phyloP scores from a whole-genome alignment of 2,329 filamentous ascomycete genomes.

The Stagonosporopsis vannaccii region DNA sequence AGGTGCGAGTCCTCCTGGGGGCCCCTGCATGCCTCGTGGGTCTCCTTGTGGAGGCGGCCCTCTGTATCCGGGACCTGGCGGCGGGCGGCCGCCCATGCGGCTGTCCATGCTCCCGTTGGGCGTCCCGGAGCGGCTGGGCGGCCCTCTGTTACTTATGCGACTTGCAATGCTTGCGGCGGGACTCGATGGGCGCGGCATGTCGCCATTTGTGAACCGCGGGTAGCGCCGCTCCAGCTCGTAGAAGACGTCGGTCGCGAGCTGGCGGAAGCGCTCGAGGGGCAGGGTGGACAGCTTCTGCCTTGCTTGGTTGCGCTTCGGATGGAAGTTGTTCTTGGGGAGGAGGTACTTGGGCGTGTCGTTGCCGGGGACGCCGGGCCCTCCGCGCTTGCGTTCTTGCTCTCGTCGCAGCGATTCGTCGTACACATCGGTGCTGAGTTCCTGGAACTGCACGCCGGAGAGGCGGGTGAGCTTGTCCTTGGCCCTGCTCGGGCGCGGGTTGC shows the following conservation, averaged over 20 bases:
- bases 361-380: constrained; percentile 57
- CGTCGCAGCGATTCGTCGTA: constrained; percentile 92
- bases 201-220: constrained; percentile 76
- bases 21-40: constrained; percentile 50
- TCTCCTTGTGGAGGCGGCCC: constrained; percentile 55
- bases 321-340: constrained; percentile 85
- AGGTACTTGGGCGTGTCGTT: constrained; percentile 66
- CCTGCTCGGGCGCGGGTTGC: constrained; percentile 79
- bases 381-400: constrained; percentile 66
- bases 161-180: constrained; percentile 66
- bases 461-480: constrained; percentile 93
- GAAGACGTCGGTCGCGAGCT: constrained; percentile 94
- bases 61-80: constrained; percentile 42
- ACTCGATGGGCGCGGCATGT: constrained; percentile 72
- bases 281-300: constrained; percentile 92
- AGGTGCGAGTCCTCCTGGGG: constrained; percentile 44
- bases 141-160: constrained; percentile 62
- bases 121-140: constrained; percentile 62
- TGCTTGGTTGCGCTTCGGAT: constrained; percentile 98
- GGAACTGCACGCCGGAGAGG: constrained; percentile 90
- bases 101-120: constrained; percentile 63
- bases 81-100: constrained; percentile 56
- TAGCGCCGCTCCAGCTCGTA: constrained; percentile 92
- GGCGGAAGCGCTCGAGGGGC: constrained; percentile 83
- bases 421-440: constrained; percentile 96